Percentiles rank a stretch among this genome's conserved stretches.
Conservation (phyloP, 768 basidiomycete genomes). For the Mycena venus region DNA sequence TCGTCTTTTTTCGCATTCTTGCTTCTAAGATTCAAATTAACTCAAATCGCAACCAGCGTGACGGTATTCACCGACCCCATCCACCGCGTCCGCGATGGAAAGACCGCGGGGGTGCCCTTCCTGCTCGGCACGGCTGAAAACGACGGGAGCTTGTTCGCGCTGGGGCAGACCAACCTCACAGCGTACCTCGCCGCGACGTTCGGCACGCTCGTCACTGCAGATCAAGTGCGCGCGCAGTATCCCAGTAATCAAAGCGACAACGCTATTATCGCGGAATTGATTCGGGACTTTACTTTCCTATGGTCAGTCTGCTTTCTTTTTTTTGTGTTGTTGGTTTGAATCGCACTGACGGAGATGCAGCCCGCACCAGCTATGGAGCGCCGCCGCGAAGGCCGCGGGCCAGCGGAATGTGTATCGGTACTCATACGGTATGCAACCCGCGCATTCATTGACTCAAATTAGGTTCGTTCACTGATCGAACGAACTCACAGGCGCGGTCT, state of each 20-base stretch:
- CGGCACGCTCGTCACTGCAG: constrained; percentile 6
- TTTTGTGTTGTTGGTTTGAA: background rate
- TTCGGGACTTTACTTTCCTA: constrained; percentile 9
- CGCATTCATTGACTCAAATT: too few relatives aligned
- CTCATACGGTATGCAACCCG: constrained; percentile 31
- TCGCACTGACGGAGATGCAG: background rate
- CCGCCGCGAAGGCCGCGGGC: constrained; percentile 28
- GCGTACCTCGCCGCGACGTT: constrained; percentile 15
- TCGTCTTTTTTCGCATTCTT: background rate
- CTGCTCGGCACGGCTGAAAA: constrained; percentile 33
- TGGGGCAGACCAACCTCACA: constrained; percentile 29
- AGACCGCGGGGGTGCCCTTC: constrained; percentile 33
- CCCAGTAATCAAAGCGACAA: constrained; percentile 31
- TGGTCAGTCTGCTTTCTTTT: constrained; percentile 29
- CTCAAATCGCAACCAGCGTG: constrained; percentile 6
- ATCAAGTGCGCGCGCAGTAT: constrained; percentile 30
- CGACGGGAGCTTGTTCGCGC: constrained; percentile 33
- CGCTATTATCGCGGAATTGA: constrained; percentile 24
- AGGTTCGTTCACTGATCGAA: background rate
- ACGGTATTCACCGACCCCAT: constrained; percentile 31
- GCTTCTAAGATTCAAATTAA: too few relatives aligned
- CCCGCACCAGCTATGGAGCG: constrained; percentile 11
- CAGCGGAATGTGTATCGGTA: constrained; percentile 35
- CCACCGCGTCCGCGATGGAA: constrained; percentile 25
- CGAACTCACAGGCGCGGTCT: constrained; percentile 24